A percentile compares a stretch with the other conserved stretches of the same genome.
phyloP scores from a whole-genome alignment of 176 grass and related monocot genomes.

The Avena sativa region DNA sequence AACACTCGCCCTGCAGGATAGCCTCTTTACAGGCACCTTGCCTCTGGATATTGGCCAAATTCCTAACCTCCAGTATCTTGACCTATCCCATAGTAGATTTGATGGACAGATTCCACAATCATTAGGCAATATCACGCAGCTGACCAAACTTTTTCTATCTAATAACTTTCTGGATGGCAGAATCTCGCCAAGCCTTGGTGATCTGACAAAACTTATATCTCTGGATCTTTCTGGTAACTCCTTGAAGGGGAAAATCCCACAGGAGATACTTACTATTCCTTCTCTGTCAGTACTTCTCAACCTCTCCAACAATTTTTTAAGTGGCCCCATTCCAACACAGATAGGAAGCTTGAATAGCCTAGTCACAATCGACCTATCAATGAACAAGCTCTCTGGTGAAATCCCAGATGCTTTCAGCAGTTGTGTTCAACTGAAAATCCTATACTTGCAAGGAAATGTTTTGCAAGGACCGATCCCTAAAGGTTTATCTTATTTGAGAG shows the following conservation, averaged over 20 bases:
- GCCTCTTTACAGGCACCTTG: constrained; percentile 27
- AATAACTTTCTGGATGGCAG: constrained; percentile 6
- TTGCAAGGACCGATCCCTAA: constrained; percentile 22
- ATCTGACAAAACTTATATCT: background rate
- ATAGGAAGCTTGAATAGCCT: constrained; percentile 37
- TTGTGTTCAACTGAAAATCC: background rate
- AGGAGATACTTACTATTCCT: constrained; percentile 27
- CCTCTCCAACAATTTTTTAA: constrained; percentile 30
- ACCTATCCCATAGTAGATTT: constrained; percentile 13
- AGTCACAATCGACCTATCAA: constrained; percentile 12
- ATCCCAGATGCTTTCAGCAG: constrained; percentile 7
- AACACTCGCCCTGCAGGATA: background rate
- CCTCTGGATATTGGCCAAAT: constrained; percentile 18
- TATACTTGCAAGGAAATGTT: constrained; percentile 33
- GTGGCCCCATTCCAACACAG: constrained; percentile 24
- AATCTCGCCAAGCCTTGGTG: constrained; percentile 29
- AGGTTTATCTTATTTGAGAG: background rate
- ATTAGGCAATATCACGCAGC: constrained; percentile 23
- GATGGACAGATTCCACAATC: constrained; percentile 18
- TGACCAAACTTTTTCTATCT: background rate
- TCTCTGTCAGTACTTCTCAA: constrained; percentile 23
- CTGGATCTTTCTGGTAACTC: constrained; percentile 31
- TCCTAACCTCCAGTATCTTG: background rate
- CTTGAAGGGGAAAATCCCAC: constrained; percentile 26
- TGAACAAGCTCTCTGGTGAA: constrained; percentile 35